Evolutionary conservation across 2,329 filamentous ascomycete species (phyloP), one percentile per base, ranked within the genome.

Genomic region (Chrysoporthe cubensis): DNA sequence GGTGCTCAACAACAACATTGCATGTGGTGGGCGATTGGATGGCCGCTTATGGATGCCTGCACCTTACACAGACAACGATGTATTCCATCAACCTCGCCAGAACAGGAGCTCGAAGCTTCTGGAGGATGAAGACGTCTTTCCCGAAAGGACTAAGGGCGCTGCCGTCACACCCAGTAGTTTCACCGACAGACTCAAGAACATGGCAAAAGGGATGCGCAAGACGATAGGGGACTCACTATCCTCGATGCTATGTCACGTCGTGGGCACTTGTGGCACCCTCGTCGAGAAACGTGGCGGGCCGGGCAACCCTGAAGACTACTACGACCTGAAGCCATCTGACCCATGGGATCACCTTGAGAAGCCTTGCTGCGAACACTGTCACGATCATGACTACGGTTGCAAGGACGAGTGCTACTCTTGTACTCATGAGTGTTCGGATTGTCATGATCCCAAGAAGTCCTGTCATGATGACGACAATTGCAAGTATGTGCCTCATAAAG

Each of bases 21-120:
- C 48, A 6, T 62, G 59, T 56, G 68, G 65, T 16, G 59, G 62
- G 44, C 42, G 37, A 13, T 46, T 68, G 2, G 66, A 65, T 6
- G 62, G 34, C 44, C 42, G 34, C 14, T 32, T 65, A 18, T 13
- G 34, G 11, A 42, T 65, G 11, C 54, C 54, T 26, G 63, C 56
- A 8, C 63, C 63, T 26, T 65, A 50, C n/a, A 50, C 42, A 2
- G 63, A 65, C 13, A 40, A 32, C 11, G 37, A 65, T 43, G n/a
- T 52, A 3, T 21, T 64, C 50, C 46, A 46, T 2, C 44, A 50
- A 13, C 60, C 62, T 57, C 62, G 62, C 14, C 62, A 46, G 21
- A 56, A 37, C 21, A 18, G 18, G 14, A 43, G 32, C 9, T 16
- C 40, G 3, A 42, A 40, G 56, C 16, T 8, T 13, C 5, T 43